Evolutionary conservation across 164 flowering plant genomes (phyloP), one percentile per base, ranked within the genome.

Genomic region (Kingdonia uniflora): DNA sequence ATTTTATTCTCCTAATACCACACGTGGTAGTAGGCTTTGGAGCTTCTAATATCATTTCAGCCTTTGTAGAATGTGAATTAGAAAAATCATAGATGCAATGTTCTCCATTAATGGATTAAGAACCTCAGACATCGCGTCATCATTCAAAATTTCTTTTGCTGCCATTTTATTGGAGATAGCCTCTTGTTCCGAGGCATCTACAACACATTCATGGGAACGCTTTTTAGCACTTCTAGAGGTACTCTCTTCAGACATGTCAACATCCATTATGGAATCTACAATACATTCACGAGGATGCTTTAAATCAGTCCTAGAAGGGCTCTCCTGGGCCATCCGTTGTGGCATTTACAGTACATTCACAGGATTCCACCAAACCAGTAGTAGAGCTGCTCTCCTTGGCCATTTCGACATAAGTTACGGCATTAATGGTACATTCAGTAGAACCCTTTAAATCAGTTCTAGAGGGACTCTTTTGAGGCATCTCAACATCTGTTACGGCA

Each of bases 1-100:
- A 71, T 71, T 71, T 77, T 17, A 77, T 70, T 65, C 76, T 81
- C 59, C 79, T 69, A 40, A 72, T 53, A 14, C 80, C 79, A 41
- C 53, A 20, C 1, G 52, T n/a, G 6, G 14, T 20, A 5, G 21
- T 16, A 19, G 41, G 26, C 19, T 61, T 33, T 22, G 62, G 17
- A 25, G 40, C 59, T 49, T 48, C 71, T 69, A 58, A 29, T 19
- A 58, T 43, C 15, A 50, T 55, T 58, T 76, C 67, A 55, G 82
- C 68, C 12, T 40, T 47, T 40, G 71, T 70, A 13, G 84, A 65
- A 37, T 73, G 58, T 45, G 70, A 66, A 53, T 59, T 54, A 42
- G 74, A 64, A 19, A 66, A 39, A 42, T 62, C 73, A 51, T 64
- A 65, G 40, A 56, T 69, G 65, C 58, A 72, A 14, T 65, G 71